Base-by-base conservation (phyloP, 495 filamentous ascomycete genomes). In the Annulohypoxylon bovei region DNA sequence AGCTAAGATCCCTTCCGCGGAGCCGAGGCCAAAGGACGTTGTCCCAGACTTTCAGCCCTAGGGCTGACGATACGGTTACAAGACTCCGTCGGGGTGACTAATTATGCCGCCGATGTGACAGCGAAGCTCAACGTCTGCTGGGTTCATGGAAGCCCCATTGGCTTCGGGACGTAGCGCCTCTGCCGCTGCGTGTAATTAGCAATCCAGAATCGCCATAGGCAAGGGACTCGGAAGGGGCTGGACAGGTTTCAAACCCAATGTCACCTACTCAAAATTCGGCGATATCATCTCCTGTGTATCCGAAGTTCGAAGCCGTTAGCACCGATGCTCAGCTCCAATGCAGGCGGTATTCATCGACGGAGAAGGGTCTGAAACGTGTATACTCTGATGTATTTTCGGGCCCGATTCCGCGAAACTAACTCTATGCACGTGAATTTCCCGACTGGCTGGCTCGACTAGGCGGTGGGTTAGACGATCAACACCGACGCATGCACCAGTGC, bases 1-100 rank as follows among this genome's bases (percentile, higher is more conserved):
- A 65, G 52, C n/a, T 35, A 3, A 55, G 40, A 63, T 47, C 56
- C 20, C 20, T 67, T 46, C 62, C 52, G 57, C 33, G 47, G 55
- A 22, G 23, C 58, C 50, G 52, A 59, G 49, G 20, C 56, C 33
- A 12, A 30, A 30, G 18, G n/a, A 25, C 50, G 35, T 30, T 23
- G 20, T 39, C 44, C 33, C 27, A 16, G 35, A 44, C 2, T 25
- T 14, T 49, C 59, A 64, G 58, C 28, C 64, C n/a, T 68, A 72
- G 46, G 64, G 64, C 64, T 72, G 59, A 54, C 60, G 40, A 32
- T 20, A 52, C 39, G 5, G 39, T 42, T 42, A 3, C 16, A 18
- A 42, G 39, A 18, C 23, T 46, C 37, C 39, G n/a, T 56, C 67
- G 59, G 33, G 22, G 23, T 44, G 35, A 40, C 22, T n/a, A 20